Evolutionary conservation across 2,329 filamentous ascomycete genomes (phyloP).

Genomic region (Pseudogymnoascus sp.): DNA sequence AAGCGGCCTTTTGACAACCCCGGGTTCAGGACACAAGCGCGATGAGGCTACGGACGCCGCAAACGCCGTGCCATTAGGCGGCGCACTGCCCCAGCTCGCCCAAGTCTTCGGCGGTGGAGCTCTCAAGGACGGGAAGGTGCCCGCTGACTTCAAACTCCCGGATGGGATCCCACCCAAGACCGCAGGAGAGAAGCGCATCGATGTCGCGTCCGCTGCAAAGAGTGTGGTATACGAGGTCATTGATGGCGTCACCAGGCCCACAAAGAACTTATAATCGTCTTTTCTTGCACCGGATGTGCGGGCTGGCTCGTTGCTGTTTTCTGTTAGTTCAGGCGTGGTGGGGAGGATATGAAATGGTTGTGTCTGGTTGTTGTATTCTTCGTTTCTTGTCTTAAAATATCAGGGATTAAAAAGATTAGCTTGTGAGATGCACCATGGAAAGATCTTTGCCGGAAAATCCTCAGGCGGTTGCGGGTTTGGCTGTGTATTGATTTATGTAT

Average conservation of each 20-base stretch:
- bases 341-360: background rate
- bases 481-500: slow-evolving; percentile 1
- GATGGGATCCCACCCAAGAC: too few species aligned
- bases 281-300: background rate
- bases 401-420: background rate
- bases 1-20: too few species aligned
- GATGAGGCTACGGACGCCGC: too few species aligned
- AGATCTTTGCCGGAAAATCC: background rate
- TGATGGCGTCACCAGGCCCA: background rate
- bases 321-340: background rate
- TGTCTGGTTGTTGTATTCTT: background rate
- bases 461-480: background rate
- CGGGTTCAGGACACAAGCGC: too few species aligned
- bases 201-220: background rate
- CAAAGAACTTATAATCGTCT: background rate
- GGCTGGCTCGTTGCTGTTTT: background rate
- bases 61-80: too few species aligned
- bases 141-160: too few species aligned
- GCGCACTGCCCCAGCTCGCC: too few species aligned
- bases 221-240: background rate
- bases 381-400: slow-evolving; percentile 6
- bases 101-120: too few species aligned
- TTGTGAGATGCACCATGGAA: background rate
- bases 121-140: too few species aligned
- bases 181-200: background rate